These are phyloP conservation scores for Rhynchospora pubera DNA, from an alignment of 176 grass and related monocot species.

Conservation along the genomic window DNA sequence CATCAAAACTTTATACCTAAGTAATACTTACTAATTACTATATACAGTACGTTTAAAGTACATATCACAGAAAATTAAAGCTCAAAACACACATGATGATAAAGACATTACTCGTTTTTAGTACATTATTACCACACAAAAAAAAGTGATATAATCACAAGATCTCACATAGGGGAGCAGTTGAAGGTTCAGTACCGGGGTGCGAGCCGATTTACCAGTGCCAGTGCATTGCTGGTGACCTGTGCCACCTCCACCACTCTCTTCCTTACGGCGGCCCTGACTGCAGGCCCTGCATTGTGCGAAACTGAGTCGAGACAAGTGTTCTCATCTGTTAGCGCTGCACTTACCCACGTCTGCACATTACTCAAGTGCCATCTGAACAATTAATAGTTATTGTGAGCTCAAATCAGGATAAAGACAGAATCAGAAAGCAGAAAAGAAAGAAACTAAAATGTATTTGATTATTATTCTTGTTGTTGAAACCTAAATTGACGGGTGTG, in stretches of 20 bases:
- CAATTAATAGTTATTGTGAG: neutral
- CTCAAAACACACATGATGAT: neutral
- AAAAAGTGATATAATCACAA: neutral
- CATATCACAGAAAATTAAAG: neutral
- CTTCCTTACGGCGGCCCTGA: constrained; percentile 15
- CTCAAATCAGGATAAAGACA: neutral
- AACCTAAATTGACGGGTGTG: constrained; percentile 14
- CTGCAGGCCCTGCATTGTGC: neutral
- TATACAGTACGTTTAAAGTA: neutral
- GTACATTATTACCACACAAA: neutral
- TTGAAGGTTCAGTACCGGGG: constrained; percentile 5
- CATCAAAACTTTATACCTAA: neutral
- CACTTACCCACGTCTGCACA: constrained; percentile 31
- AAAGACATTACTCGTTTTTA: neutral
- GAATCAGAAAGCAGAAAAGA: neutral
- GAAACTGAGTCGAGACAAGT: constrained; percentile 27
- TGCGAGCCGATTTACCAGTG: constrained; percentile 26
- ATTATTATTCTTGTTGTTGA: neutral
- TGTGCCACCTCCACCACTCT: constrained; percentile 30
- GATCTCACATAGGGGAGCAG: neutral
- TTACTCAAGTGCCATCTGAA: constrained; percentile 20
- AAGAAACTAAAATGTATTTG: neutral
- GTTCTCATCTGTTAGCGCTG: constrained; percentile 25
- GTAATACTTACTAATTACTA: neutral
- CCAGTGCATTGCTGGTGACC: constrained; percentile 28